Conservation (phyloP, 805 yeast species). For the Candida pseudoglaebosa region DNA sequence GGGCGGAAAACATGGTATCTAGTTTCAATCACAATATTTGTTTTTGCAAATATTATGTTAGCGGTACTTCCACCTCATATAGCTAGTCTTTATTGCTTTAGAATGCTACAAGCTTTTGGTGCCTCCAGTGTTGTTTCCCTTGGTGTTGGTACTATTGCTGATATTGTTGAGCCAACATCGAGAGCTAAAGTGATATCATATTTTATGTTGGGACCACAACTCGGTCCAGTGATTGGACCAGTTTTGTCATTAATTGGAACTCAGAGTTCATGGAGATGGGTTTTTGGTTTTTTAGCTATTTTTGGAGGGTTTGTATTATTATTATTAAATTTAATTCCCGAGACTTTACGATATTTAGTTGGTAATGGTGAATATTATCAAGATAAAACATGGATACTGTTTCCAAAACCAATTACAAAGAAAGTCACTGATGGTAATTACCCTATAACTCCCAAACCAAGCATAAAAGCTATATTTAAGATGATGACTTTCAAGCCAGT, state of each 20-base stretch:
- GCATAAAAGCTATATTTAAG: slow-evolving; percentile 30
- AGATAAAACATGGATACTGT: slow-evolving; percentile 18
- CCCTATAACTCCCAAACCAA: slow-evolving; percentile 47
- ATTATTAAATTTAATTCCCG: slow-evolving; percentile 32
- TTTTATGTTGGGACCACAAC: slow-evolving; percentile 37
- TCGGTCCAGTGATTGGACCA: slow-evolving; percentile 39
- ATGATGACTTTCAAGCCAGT: slow-evolving; percentile 43
- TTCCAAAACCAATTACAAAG: slow-evolving; percentile 24
- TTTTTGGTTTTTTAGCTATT: slow-evolving; percentile 29
- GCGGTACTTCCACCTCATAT: slow-evolving; percentile 29
- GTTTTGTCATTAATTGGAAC: slow-evolving; percentile 25
- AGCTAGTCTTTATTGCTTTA: slow-evolving; percentile 23
- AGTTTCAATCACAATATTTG: slow-evolving; percentile 22
- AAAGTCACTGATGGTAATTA: slow-evolving; percentile 22
- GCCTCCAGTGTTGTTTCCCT: slow-evolving; percentile 34
- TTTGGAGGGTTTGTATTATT: slow-evolving; percentile 20
- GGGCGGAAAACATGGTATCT: slow-evolving; percentile 37
- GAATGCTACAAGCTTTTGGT: slow-evolving; percentile 36
- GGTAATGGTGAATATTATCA: slow-evolving; percentile 29
- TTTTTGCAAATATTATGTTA: slow-evolving; percentile 25
- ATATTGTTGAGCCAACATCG: slow-evolving; percentile 24
- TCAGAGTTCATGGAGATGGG: slow-evolving; percentile 29
- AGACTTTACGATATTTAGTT: slow-evolving; percentile 35
- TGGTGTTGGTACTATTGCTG: slow-evolving; percentile 36
- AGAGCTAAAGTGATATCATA: slow-evolving; percentile 30